These are phyloP conservation scores for Wickerhamiella azyma DNA, from an alignment of 805 yeast species.

Conservation along the genomic window DNA sequence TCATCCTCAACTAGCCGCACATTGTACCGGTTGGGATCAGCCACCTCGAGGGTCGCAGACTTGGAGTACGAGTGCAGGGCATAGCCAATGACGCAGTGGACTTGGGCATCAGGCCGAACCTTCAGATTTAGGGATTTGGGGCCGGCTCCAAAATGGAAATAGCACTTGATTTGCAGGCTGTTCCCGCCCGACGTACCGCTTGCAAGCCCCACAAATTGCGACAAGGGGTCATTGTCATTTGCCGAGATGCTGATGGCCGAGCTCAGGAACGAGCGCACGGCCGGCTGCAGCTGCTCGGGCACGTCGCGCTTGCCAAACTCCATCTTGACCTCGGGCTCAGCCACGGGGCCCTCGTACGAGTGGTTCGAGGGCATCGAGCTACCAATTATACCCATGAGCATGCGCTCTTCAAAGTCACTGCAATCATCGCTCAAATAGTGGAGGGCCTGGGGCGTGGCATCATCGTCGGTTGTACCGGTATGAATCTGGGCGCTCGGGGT, in stretches of 20 bases:
- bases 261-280: slow-evolving; percentile 1
- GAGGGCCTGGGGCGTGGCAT: slow-evolving; percentile 17
- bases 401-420: slow-evolving; percentile 30
- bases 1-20: slow-evolving; percentile 82
- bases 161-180: slow-evolving; percentile 21
- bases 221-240: slow-evolving; percentile 14
- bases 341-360: slow-evolving; percentile 11
- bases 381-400: slow-evolving; percentile 24
- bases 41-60: slow-evolving; percentile 17
- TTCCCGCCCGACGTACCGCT: slow-evolving; percentile 9
- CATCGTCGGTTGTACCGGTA: background rate
- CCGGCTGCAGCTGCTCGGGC: background rate
- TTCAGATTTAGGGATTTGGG: slow-evolving; percentile 23
- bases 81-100: slow-evolving; percentile 44
- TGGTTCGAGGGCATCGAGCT: slow-evolving; percentile 13
- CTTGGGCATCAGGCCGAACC: slow-evolving; percentile 30
- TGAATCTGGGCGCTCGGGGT: background rate
- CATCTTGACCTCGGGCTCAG: slow-evolving; percentile 7
- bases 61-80: slow-evolving; percentile 27
- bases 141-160: slow-evolving; percentile 22
- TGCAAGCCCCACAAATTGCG: slow-evolving; percentile 16
- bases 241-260: background rate
- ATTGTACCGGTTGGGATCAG: slow-evolving; percentile 59
- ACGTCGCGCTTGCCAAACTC: slow-evolving; percentile 1
- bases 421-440: slow-evolving; percentile 31